phyloP scores from a whole-genome alignment of 495 filamentous ascomycete species.

The Diplogelasinospora grovesii region DNA sequence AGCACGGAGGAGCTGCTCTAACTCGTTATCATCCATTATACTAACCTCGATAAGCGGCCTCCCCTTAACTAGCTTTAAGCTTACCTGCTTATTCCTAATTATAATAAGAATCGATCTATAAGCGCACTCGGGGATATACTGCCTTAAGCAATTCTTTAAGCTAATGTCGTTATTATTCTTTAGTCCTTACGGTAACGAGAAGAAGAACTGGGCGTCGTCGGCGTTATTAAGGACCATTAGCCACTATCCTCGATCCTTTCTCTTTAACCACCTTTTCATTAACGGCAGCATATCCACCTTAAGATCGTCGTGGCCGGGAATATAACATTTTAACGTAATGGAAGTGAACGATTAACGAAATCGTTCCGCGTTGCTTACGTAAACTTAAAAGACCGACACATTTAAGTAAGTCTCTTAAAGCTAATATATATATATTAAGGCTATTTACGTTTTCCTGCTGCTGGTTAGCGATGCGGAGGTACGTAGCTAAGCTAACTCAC shows the following conservation, averaged over 20 bases:
- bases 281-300: conserved; percentile 27
- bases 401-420: conserved; percentile 24
- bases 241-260: conserved; percentile 33
- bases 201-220: conserved; percentile 37
- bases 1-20: conserved; percentile 6
- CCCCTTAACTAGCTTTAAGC: conserved; percentile 9
- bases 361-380: conserved; percentile 28
- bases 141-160: background rate
- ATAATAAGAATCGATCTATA: conserved; percentile 34
- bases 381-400: conserved; percentile 40
- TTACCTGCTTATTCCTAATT: conserved; percentile 28
- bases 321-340: conserved; percentile 37
- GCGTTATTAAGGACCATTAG: conserved; percentile 47
- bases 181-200: too few relatives aligned
- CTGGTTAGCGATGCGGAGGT: too few relatives aligned
- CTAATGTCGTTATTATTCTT: too few relatives aligned
- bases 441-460: conserved; percentile 46
- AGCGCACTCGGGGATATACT: conserved; percentile 23
- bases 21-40: conserved; percentile 23
- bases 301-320: conserved; percentile 23
- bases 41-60: conserved; percentile 12
- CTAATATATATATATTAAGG: conserved; percentile 42
- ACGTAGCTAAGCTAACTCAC: too few relatives aligned
- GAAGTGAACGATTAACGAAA: conserved; percentile 35
- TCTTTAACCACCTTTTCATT: conserved; percentile 32